Evolutionary conservation across 2,329 filamentous ascomycete genomes (phyloP).

Genomic region (Sphaerostilbella broomeana): DNA sequence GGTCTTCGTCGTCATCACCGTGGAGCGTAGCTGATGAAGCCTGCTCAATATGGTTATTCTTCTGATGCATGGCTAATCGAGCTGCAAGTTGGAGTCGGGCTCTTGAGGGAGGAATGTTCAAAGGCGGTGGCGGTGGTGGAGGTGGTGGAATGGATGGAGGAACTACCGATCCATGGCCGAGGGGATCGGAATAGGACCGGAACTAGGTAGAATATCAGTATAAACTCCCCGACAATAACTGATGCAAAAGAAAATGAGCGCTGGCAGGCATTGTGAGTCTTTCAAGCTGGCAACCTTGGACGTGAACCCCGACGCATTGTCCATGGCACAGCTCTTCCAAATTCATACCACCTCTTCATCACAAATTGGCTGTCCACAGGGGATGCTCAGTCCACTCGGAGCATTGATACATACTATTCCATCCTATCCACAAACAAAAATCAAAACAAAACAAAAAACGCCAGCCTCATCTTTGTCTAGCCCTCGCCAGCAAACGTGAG

Average conservation of each 20-base stretch:
- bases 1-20: constrained; percentile 34
- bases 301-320: constrained; percentile 17
- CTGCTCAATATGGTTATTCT: constrained; percentile 47
- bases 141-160: constrained; percentile 54
- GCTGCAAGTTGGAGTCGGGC: constrained; percentile 88
- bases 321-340: constrained; percentile 4
- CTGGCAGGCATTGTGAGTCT: constrained; percentile 8
- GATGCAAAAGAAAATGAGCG: constrained; percentile 12
- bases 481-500: constrained; percentile 19
- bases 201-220: constrained; percentile 37
- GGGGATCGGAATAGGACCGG: constrained; percentile 51
- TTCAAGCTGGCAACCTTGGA: constrained; percentile 20
- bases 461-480: constrained; percentile 2
- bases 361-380: constrained; percentile 7
- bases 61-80: constrained; percentile 68
- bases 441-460: constrained; percentile 1
- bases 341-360: constrained; percentile 6
- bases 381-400: neutral
- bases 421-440: constrained; percentile 10
- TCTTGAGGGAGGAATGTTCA: constrained; percentile 80
- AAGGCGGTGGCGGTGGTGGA: constrained; percentile 64
- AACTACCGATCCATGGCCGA: constrained; percentile 45
- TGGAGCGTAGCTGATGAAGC: constrained; percentile 38
- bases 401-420: constrained; percentile 5
- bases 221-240: neutral